Conservation (phyloP, 164 flowering plant species). For the Magnolia kwangsiensis region DNA sequence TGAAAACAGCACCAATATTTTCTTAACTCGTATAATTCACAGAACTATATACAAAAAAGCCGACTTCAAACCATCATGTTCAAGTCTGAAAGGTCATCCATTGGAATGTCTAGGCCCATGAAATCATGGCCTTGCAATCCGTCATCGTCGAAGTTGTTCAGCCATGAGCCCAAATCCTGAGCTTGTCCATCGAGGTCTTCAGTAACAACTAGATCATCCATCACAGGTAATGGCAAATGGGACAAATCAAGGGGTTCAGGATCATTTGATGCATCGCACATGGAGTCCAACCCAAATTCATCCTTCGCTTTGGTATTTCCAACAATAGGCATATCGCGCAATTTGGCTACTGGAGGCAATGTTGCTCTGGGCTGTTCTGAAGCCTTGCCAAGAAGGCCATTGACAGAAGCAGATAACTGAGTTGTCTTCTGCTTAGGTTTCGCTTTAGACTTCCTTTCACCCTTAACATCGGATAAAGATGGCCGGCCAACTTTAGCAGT, state of each 20-base stretch:
- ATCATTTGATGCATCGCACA: conserved; percentile 38
- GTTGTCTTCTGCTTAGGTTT: conserved; percentile 81
- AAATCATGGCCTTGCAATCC: conserved; percentile 56
- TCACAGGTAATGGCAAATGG: conserved; percentile 57
- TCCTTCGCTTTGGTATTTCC: conserved; percentile 36
- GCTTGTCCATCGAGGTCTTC: conserved; percentile 56
- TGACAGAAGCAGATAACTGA: conserved; percentile 72
- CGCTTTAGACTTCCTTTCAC: conserved; percentile 78
- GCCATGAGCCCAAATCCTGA: conserved; percentile 63
- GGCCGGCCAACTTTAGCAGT: conserved; percentile 62
- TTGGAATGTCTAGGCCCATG: conserved; percentile 69
- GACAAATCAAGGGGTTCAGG: conserved; percentile 64
- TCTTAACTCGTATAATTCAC: conserved; percentile 43
- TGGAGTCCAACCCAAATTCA: conserved; percentile 21
- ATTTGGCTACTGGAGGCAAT: conserved; percentile 33
- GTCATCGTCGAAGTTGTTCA: conserved; percentile 59
- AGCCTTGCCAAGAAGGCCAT: conserved; percentile 56
- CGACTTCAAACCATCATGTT: conserved; percentile 69
- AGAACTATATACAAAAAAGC: conserved; percentile 49
- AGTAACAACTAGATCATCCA: conserved; percentile 52
- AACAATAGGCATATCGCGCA: conserved; percentile 28
- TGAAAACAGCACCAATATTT: conserved; percentile 20
- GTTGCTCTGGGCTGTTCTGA: conserved; percentile 46
- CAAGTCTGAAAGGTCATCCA: conserved; percentile 78
- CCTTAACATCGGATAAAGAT: conserved; percentile 50